Base-by-base conservation (phyloP, 257 asterid species). In the Solanum phureja region DNA sequence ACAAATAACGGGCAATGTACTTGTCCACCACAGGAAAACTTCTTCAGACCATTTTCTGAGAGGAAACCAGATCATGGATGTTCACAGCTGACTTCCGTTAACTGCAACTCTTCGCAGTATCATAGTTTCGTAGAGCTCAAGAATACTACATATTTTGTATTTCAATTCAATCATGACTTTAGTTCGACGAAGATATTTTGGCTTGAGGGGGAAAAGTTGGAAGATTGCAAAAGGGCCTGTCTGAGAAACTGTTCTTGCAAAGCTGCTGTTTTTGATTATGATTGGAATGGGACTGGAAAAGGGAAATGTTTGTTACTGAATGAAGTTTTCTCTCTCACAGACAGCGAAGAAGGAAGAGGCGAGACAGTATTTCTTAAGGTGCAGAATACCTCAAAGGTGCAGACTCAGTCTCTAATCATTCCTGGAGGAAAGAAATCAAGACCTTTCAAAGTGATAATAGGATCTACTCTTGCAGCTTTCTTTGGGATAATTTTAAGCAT, bases 161-260 rank as follows among this genome's bases (percentile, higher is more conserved):
- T 31, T 31, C 3, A 31, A 0, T 2, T 31, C 3, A 2, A 31
- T 31, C 3, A 2, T 2, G 33, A 42, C 24, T 24, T 24, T 7
- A 77, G 0, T 7, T 7, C n/a, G n/a, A n/a, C 62, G 14, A 77
- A 13, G 4, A 12, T 0, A 86, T 40, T 76, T 0, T 42, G 62
- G 84, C 8, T 27, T 77, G 64, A 2, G 60, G 4, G 2, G 38
- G 4, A 0, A 12, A 21, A 74, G 42, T 2, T 49, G 11, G 62
- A 86, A 35, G 58, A 74, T 27, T 86, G 88, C 75, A 56, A 74
- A 86, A 64, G 16, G 85, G 76, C 73, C 35, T 86, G 85, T 14
- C 60, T 86, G 75, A 44, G 33, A 19, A 86, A 74, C 49, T 86
- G 88, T 40, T 86, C 85, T 24, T 86, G 88, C 83, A 42, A 37